Evolutionary conservation across 2,329 filamentous ascomycete species (phyloP).

Genomic region (Ascochyta fabae): DNA sequence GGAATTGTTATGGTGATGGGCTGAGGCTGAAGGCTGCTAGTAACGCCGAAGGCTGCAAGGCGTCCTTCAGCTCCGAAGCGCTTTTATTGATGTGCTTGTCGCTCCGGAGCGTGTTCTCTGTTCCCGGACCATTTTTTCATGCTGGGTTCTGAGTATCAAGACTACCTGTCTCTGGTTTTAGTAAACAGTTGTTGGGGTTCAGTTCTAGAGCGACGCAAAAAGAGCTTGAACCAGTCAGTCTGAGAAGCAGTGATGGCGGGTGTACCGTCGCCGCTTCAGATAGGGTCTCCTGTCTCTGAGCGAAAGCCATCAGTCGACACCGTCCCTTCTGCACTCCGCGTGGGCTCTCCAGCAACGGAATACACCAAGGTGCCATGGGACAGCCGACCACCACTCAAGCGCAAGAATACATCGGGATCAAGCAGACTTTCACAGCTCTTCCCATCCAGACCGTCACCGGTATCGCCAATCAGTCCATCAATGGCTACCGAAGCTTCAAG

Average conservation of each 20-base stretch:
- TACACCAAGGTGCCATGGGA: constrained; percentile 18
- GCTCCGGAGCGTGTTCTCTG: not conserved
- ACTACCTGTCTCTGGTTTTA: not conserved
- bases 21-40: constrained; percentile 24
- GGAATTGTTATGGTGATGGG: constrained; percentile 4
- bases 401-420: constrained; percentile 41
- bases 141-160: not conserved
- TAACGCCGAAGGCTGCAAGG: constrained; percentile 22
- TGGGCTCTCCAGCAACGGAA: constrained; percentile 37
- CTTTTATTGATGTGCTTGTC: not conserved
- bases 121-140: not conserved
- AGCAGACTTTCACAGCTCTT: constrained; percentile 48
- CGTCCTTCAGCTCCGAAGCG: constrained; percentile 21
- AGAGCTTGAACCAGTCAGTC: not conserved
- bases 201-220: not conserved
- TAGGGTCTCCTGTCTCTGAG: constrained; percentile 33
- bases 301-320: constrained; percentile 27
- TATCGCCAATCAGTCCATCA: constrained; percentile 33
- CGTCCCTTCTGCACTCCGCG: constrained; percentile 40
- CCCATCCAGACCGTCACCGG: constrained; percentile 40
- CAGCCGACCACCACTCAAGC: constrained; percentile 33
- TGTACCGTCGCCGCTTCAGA: constrained; percentile 40
- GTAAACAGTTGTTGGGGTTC: not conserved
- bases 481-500: constrained; percentile 25
- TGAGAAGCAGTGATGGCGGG: constrained; percentile 31